A percentile compares a stretch with the other conserved stretches of the same genome.
These are phyloP conservation scores for Hordeum pubiflorum DNA, from an alignment of 202 grass and related monocot genomes.

Conservation along the genomic window DNA sequence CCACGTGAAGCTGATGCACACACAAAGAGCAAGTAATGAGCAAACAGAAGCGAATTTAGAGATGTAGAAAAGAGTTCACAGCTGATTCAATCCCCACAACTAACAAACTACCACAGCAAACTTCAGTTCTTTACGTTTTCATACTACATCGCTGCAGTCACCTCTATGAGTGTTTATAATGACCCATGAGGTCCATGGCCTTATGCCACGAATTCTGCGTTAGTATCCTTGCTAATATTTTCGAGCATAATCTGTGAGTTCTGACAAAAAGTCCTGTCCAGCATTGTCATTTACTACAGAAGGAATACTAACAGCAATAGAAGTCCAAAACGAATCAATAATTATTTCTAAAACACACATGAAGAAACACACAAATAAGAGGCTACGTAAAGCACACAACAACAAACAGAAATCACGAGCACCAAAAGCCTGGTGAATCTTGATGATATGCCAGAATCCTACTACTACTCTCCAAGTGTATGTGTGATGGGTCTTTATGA, in stretches of 20 bases:
- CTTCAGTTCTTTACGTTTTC: neutral
- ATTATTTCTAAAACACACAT: neutral
- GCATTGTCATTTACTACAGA: neutral
- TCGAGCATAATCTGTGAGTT: neutral
- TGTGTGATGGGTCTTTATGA: constrained; percentile 30
- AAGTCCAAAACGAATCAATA: neutral
- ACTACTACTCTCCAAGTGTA: neutral
- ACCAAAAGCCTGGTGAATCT: neutral
- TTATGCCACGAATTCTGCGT: neutral
- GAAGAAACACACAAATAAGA: neutral
- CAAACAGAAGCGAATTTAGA: neutral
- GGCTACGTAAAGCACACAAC: neutral
- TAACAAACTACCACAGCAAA: neutral
- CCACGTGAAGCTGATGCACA: constrained; percentile 45
- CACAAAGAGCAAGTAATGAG: neutral
- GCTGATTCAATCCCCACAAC: neutral
- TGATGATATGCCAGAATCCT: neutral
- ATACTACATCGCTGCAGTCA: neutral
- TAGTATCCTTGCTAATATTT: neutral
- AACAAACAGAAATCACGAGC: neutral
- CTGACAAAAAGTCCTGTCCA: neutral
- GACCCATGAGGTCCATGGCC: neutral
- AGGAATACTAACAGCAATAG: neutral
- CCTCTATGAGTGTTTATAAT: neutral
- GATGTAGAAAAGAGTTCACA: neutral